These are phyloP conservation scores for Venturia effusa DNA, from an alignment of 2,329 filamentous ascomycete species.

Conservation along the genomic window DNA sequence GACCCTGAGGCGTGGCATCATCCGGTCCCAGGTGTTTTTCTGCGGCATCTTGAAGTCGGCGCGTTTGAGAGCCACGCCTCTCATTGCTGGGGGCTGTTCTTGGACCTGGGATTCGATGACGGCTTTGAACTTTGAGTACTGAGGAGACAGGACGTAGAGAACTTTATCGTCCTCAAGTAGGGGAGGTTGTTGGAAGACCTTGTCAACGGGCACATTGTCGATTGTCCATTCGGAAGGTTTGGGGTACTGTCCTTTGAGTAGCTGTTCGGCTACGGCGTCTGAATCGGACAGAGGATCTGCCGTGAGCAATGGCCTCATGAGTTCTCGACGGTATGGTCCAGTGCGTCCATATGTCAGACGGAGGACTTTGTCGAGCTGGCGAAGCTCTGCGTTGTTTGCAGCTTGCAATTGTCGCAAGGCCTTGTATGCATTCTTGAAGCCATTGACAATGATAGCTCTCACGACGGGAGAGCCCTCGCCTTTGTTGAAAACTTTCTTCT, in stretches of 20 bases:
- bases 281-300: slow-evolving; percentile 15
- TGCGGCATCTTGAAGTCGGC: slow-evolving; percentile 29
- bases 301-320: slow-evolving; percentile 29
- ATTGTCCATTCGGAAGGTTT: background rate
- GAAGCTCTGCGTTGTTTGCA: slow-evolving; percentile 45
- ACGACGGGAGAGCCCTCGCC: background rate
- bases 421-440: slow-evolving; percentile 28
- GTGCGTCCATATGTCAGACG: slow-evolving; percentile 46
- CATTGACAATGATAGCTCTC: slow-evolving; percentile 18
- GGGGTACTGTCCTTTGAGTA: background rate
- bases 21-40: slow-evolving; percentile 34
- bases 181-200: slow-evolving; percentile 1
- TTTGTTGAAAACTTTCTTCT: slow-evolving; percentile 12
- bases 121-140: slow-evolving; percentile 17
- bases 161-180: background rate
- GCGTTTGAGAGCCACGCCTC: slow-evolving; percentile 14
- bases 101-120: slow-evolving; percentile 22
- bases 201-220: slow-evolving; percentile 1
- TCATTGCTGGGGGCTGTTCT: background rate
- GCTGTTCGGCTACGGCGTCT: background rate
- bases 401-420: slow-evolving; percentile 34
- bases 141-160: slow-evolving; percentile 3
- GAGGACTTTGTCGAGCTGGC: slow-evolving; percentile 41
- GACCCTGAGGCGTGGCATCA: slow-evolving; percentile 34
- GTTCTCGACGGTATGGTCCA: slow-evolving; percentile 39